Percentiles rank a stretch among this genome's conserved stretches.
Evolutionary conservation across 108 stramenopile genomes (phyloP).

Genomic region (Ochromonas danica): DNA sequence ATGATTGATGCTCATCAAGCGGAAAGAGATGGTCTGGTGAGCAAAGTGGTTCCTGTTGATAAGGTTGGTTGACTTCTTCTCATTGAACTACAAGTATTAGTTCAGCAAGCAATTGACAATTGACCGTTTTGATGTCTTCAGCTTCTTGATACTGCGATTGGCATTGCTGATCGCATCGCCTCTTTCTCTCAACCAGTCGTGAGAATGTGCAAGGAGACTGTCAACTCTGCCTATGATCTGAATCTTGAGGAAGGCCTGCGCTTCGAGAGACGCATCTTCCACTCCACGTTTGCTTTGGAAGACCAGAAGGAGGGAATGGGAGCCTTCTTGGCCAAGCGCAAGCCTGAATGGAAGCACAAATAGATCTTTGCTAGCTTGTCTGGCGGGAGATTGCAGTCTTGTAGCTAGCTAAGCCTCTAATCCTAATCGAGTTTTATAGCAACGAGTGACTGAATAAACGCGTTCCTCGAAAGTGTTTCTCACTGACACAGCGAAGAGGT

Average conservation of each 20-base stretch:
- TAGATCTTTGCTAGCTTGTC: too few species aligned
- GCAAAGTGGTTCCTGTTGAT: constrained; percentile 76
- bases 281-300: constrained; percentile 87
- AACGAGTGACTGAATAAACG: too few species aligned
- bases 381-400: too few species aligned
- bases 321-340: constrained; percentile 86
- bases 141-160: constrained; percentile 72
- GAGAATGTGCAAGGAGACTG: constrained; percentile 88
- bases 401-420: too few species aligned
- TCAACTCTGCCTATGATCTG: constrained; percentile 92
- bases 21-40: constrained; percentile 78
- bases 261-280: constrained; percentile 93
- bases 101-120: neutral
- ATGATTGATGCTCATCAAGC: constrained; percentile 83
- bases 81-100: neutral
- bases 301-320: constrained; percentile 98
- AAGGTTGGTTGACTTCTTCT: constrained; percentile 42
- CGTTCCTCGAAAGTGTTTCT: too few species aligned
- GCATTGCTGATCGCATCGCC: constrained; percentile 84
- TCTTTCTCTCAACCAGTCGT: constrained; percentile 75
- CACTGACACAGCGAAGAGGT: too few species aligned
- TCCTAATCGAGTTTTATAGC: too few species aligned
- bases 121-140: neutral
- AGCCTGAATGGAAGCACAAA: constrained; percentile 71
- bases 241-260: constrained; percentile 82